Evolutionary conservation across 192 early-diverging fungal species (phyloP).

Genomic region (Podila horticola): DNA sequence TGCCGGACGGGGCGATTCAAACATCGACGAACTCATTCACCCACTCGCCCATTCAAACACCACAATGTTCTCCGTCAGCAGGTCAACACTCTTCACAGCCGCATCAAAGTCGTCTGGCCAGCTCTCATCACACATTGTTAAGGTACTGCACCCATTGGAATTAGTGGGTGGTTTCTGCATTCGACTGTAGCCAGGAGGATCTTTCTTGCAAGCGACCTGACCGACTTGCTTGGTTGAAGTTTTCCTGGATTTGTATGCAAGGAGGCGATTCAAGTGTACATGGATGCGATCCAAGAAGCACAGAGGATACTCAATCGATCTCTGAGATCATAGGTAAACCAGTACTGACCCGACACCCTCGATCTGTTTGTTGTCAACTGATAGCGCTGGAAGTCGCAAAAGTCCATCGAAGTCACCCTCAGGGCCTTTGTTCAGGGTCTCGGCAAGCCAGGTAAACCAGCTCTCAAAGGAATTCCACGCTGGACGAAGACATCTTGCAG

Average conservation of each 20-base stretch:
- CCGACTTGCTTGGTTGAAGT: no score
- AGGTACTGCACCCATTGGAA: conserved; percentile 22
- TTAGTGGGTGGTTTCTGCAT: no score
- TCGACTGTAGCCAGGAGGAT: no score
- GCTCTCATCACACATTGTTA: conserved; percentile 27
- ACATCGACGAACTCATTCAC: conserved; percentile 1
- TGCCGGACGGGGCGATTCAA: neutral
- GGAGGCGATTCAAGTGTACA: no score
- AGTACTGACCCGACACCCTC: no score
- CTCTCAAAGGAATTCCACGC: neutral
- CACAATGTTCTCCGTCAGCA: conserved; percentile 43
- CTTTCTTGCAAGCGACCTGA: no score
- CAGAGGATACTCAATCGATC: no score
- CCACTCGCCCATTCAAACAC: conserved; percentile 3
- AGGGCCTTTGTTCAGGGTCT: conserved; percentile 47
- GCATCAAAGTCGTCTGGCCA: conserved; percentile 19
- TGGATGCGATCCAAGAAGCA: no score
- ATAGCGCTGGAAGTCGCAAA: conserved; percentile 52
- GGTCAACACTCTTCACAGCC: conserved; percentile 26
- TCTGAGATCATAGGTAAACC: no score
- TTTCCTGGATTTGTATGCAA: no score
- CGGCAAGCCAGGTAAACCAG: conserved; percentile 46
- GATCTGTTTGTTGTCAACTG: no score
- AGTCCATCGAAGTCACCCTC: conserved; percentile 43
- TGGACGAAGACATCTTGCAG: no score